Evolutionary conservation across 2,329 filamentous ascomycete species (phyloP).

Genomic region (Fusarium chlamydosporum): DNA sequence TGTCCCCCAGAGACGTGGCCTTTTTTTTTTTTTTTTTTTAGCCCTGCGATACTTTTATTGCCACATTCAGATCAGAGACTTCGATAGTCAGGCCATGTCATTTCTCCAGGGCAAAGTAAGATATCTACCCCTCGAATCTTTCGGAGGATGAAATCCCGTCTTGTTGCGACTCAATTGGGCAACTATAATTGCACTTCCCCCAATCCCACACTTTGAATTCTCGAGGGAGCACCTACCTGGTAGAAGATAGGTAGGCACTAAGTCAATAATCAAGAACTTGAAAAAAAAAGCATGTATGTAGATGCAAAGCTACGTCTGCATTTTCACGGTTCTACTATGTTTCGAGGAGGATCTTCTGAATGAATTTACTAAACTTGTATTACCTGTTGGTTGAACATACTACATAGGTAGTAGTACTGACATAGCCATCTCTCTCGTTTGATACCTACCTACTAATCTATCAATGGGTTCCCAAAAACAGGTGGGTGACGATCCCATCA

Average conservation of each 20-base stretch:
- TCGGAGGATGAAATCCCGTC: slow-evolving; percentile 42
- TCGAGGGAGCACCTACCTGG: background rate
- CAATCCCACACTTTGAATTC: slow-evolving; percentile 16
- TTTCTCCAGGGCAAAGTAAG: slow-evolving; percentile 8
- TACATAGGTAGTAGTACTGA: background rate
- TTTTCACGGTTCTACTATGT: background rate
- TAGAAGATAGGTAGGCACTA: background rate
- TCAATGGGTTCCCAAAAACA: slow-evolving; percentile 12
- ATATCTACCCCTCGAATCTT: slow-evolving; percentile 7
- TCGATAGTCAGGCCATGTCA: slow-evolving; percentile 9
- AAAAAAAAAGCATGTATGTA: background rate
- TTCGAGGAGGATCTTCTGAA: slow-evolving; percentile 1
- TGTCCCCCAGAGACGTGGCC: slow-evolving; percentile 30
- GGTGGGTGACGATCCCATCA: slow-evolving; percentile 16
- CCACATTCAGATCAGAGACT: slow-evolving; percentile 26
- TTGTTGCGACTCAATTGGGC: slow-evolving; percentile 36
- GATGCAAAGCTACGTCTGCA: background rate
- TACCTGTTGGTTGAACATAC: background rate
- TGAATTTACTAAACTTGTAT: slow-evolving; percentile 11
- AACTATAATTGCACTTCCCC: slow-evolving; percentile 33
- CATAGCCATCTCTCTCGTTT: background rate
- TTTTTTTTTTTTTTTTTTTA: too few species aligned
- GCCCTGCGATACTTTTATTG: slow-evolving; percentile 34
- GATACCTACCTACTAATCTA: too few species aligned
- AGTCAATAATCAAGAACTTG: background rate